A percentile compares a stretch with the other conserved stretches of the same genome.
Conservation (phyloP, 1,139 yeast species). For the Suhomyces atakaporum region DNA sequence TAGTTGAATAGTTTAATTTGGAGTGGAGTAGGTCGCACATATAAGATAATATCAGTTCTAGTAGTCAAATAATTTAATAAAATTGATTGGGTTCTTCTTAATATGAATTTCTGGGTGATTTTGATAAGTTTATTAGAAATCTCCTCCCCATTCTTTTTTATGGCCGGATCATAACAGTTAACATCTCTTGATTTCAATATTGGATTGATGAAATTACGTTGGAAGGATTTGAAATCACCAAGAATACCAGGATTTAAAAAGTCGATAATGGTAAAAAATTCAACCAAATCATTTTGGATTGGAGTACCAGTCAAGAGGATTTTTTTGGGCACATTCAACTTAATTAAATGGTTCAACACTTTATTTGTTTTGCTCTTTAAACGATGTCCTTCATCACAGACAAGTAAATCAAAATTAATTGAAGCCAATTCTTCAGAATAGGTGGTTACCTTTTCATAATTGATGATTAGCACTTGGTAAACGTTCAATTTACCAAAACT, state of each 20-base stretch:
- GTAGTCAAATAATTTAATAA: constrained; percentile 70
- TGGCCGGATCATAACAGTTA: constrained; percentile 55
- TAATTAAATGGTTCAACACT: constrained; percentile 61
- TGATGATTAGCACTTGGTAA: constrained; percentile 80
- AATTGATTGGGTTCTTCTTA: constrained; percentile 70
- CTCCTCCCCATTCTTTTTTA: constrained; percentile 58
- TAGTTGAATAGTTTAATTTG: constrained; percentile 60
- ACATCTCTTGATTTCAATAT: constrained; percentile 74
- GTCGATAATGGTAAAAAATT: constrained; percentile 78
- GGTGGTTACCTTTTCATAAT: constrained; percentile 77
- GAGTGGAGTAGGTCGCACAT: constrained; percentile 68
- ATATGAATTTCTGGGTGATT: constrained; percentile 64
- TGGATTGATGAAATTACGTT: constrained; percentile 67
- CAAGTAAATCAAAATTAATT: constrained; percentile 64
- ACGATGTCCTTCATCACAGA: constrained; percentile 96
- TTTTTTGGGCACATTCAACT: constrained; percentile 56
- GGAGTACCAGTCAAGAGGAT: constrained; percentile 89
- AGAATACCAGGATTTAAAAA: constrained; percentile 83
- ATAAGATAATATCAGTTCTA: constrained; percentile 75
- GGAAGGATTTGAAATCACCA: constrained; percentile 66
- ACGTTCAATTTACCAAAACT: constrained; percentile 70
- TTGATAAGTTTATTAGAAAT: constrained; percentile 62
- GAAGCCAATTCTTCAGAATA: constrained; percentile 55
- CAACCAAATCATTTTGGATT: constrained; percentile 85
- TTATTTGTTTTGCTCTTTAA: constrained; percentile 72